These are phyloP conservation scores for Linderina pennispora DNA, from an alignment of 192 early-diverging fungal species.

Conservation along the genomic window DNA sequence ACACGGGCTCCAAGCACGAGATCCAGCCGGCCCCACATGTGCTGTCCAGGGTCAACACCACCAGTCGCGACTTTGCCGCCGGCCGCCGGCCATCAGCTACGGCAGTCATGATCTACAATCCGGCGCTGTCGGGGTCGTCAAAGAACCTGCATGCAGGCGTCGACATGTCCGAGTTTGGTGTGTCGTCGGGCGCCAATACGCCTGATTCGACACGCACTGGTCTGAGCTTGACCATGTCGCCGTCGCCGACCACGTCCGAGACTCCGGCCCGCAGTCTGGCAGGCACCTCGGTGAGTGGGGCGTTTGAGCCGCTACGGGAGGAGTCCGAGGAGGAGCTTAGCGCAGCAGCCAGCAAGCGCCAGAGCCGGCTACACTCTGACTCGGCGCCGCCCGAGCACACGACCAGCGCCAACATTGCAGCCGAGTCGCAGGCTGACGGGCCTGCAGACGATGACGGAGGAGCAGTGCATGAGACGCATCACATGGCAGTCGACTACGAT, in stretches of 20 bases:
- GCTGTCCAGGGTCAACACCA: conserved; percentile 14
- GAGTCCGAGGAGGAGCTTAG: conserved; percentile 4
- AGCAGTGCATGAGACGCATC: conserved; percentile 75
- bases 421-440: neutral
- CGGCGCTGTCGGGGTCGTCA: conserved; percentile 28
- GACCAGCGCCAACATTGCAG: neutral
- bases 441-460: neutral
- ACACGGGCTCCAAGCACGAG: conserved; percentile 23
- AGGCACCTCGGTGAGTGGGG: conserved; percentile 13
- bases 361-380: too few relatives aligned
- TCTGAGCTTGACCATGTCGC: conserved; percentile 8
- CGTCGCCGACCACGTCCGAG: conserved; percentile 22
- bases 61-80: conserved; percentile 20
- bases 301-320: conserved; percentile 28
- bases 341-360: neutral
- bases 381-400: neutral
- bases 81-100: conserved; percentile 33
- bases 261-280: conserved; percentile 25
- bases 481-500: conserved; percentile 79
- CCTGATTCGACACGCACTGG: conserved; percentile 2
- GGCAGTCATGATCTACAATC: conserved; percentile 20
- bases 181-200: conserved; percentile 4
- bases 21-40: conserved; percentile 5
- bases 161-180: conserved; percentile 45
- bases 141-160: conserved; percentile 26